A percentile compares a stretch with the other conserved stretches of the same genome.
phyloP scores from a whole-genome alignment of 2,329 filamentous ascomycete species.

The Fusarium sterilihyphosum region DNA sequence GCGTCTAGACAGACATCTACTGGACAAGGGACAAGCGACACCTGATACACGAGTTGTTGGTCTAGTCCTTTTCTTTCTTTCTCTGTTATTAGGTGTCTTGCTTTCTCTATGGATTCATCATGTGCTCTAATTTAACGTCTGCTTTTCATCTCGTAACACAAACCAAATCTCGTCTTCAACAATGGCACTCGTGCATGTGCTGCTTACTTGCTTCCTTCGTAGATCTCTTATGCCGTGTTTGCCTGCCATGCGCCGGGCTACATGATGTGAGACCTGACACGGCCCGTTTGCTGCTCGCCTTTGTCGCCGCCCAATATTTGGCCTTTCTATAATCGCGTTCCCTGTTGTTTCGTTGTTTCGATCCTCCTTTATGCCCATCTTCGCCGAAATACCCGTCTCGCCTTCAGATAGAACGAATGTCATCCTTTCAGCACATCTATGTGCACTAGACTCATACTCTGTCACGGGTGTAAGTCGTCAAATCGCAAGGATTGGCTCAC shows the following conservation, averaged over 20 bases:
- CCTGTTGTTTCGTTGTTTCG: slow-evolving; percentile 1
- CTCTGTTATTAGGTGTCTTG: background rate
- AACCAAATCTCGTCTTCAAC: background rate
- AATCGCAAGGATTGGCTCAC: slow-evolving; percentile 26
- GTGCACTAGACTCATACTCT: background rate
- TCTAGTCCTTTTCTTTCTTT: background rate
- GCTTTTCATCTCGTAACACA: background rate
- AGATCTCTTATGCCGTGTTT: slow-evolving; percentile 33
- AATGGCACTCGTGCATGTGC: slow-evolving; percentile 13
- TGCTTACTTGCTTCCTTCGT: background rate
- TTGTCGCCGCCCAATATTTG: background rate
- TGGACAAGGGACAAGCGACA: slow-evolving; percentile 18
- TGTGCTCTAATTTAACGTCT: background rate
- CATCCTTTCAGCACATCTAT: background rate
- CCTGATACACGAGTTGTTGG: slow-evolving; percentile 24
- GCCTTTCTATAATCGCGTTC: background rate
- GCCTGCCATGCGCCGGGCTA: slow-evolving; percentile 25
- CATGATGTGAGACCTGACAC: slow-evolving; percentile 31
- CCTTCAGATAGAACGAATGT: slow-evolving; percentile 9
- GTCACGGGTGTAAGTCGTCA: slow-evolving; percentile 29
- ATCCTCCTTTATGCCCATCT: background rate
- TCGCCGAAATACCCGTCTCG: background rate
- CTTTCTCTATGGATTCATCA: background rate
- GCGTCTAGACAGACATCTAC: slow-evolving; percentile 4
- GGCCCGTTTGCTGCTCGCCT: slow-evolving; percentile 22